Percentiles rank a stretch among this genome's conserved stretches.
Evolutionary conservation across 768 basidiomycete genomes (phyloP).

Genomic region (Pisolithus albus): DNA sequence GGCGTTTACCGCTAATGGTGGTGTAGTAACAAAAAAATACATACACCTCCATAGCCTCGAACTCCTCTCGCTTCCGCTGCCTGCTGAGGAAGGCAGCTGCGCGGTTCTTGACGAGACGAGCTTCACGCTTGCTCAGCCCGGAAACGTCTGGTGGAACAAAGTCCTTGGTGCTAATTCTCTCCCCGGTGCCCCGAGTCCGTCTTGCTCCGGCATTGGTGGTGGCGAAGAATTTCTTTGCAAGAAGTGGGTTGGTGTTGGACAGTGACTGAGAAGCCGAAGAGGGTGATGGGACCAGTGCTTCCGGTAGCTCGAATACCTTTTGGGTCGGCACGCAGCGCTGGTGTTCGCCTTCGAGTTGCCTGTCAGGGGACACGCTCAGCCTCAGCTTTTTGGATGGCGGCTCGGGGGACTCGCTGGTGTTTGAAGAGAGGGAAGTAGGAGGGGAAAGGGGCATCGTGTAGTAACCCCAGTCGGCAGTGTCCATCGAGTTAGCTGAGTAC

Average conservation of each 20-base stretch:
- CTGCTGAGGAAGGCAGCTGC: conserved; percentile 88
- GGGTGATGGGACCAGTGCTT: conserved; percentile 29
- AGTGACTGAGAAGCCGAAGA: conserved; percentile 27
- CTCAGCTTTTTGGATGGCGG: conserved; percentile 44
- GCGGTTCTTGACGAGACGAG: conserved; percentile 85
- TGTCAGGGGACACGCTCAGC: conserved; percentile 42
- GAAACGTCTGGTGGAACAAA: conserved; percentile 85
- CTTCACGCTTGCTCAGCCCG: conserved; percentile 85
- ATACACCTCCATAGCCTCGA: conserved; percentile 85
- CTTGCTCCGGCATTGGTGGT: conserved; percentile 38
- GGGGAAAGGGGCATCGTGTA: conserved; percentile 46
- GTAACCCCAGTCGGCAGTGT: conserved; percentile 42
- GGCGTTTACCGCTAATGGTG: background rate
- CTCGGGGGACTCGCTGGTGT: conserved; percentile 39
- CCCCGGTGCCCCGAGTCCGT: conserved; percentile 42
- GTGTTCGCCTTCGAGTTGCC: conserved; percentile 37
- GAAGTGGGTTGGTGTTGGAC: conserved; percentile 24
- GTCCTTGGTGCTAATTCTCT: conserved; percentile 62
- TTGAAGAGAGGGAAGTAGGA: conserved; percentile 40
- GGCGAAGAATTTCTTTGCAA: conserved; percentile 37
- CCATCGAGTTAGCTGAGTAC: conserved; percentile 30
- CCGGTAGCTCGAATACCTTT: conserved; percentile 63
- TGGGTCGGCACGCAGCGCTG: conserved; percentile 59
- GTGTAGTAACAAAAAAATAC: conserved; percentile 26
- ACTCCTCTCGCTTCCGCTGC: conserved; percentile 89